phyloP scores from a whole-genome alignment of 768 basidiomycete species.

The Suillus hirtellus region DNA sequence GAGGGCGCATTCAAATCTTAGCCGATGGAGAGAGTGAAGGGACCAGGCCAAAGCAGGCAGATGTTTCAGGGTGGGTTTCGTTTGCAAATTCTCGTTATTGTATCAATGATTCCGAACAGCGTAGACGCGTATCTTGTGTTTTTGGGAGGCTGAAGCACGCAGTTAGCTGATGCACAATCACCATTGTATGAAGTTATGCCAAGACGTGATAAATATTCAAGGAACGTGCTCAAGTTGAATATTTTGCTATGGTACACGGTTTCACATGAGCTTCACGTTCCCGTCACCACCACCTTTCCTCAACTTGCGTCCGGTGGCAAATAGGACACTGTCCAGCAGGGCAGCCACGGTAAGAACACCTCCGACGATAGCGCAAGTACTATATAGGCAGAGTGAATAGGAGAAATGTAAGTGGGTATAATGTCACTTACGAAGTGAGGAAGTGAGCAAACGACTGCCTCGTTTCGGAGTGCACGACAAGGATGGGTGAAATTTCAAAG shows the following conservation, averaged over 20 bases:
- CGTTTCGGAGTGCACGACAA: conserved; percentile 87
- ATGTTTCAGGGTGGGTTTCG: conserved; percentile 17
- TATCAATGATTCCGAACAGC: conserved; percentile 16
- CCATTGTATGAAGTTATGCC: not conserved
- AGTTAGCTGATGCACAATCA: too few species aligned
- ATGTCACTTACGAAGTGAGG: conserved; percentile 82
- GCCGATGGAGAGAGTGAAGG: conserved; percentile 16
- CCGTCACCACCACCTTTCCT: conserved; percentile 54
- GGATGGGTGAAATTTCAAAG: conserved; percentile 96
- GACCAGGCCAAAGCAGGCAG: conserved; percentile 19
- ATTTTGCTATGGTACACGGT: conserved; percentile 10
- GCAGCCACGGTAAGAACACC: conserved; percentile 95
- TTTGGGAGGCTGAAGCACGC: not conserved
- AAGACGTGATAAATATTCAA: conserved; percentile 20
- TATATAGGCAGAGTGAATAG: conserved; percentile 40
- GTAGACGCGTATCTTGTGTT: not conserved
- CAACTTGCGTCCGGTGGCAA: conserved; percentile 74
- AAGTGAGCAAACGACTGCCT: conserved; percentile 98
- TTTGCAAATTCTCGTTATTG: conserved; percentile 23
- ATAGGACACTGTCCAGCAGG: conserved; percentile 82
- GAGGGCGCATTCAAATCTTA: conserved; percentile 21
- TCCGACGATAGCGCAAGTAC: conserved; percentile 96
- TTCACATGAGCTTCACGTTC: conserved; percentile 33
- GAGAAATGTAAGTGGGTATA: conserved; percentile 1
- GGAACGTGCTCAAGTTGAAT: conserved; percentile 13